These are phyloP conservation scores for Adenanthera pavonina DNA, from an alignment of 306 rosid species.

Conservation along the genomic window DNA sequence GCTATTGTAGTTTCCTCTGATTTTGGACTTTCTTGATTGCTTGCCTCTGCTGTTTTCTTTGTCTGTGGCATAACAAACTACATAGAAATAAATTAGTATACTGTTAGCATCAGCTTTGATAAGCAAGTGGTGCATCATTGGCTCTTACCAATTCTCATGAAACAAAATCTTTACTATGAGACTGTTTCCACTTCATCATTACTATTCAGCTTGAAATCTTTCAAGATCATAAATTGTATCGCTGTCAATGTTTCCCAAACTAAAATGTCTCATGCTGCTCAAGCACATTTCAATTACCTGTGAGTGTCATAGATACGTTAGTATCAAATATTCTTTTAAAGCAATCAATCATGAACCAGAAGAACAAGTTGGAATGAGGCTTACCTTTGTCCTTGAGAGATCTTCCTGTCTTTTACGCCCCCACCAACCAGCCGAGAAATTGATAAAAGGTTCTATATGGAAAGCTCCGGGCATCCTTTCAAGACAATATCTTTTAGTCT, in stretches of 20 bases:
- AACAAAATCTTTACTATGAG: background rate
- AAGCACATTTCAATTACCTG: background rate
- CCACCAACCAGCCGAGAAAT: background rate
- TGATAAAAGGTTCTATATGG: background rate
- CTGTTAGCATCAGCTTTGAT: background rate
- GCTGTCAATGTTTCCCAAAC: slow-evolving; percentile 10
- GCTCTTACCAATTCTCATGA: background rate
- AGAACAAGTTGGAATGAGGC: background rate
- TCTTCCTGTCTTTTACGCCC: background rate
- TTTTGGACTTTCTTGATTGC: background rate
- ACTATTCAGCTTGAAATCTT: background rate
- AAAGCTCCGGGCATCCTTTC: background rate
- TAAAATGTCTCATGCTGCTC: background rate
- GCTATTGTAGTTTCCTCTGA: background rate
- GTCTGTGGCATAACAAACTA: background rate
- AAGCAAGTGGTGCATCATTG: background rate
- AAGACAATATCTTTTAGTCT: background rate
- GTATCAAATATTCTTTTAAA: background rate
- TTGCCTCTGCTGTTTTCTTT: background rate
- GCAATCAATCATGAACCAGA: background rate
- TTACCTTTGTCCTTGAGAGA: slow-evolving; percentile 10
- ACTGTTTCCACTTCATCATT: background rate
- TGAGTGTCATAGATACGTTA: background rate
- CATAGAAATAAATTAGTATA: background rate
- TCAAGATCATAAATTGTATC: slow-evolving; percentile 18